Evolutionary conservation across 257 asterid genomes (phyloP), one percentile per base, ranked within the genome.

Genomic region (Scutellaria galericulata): DNA sequence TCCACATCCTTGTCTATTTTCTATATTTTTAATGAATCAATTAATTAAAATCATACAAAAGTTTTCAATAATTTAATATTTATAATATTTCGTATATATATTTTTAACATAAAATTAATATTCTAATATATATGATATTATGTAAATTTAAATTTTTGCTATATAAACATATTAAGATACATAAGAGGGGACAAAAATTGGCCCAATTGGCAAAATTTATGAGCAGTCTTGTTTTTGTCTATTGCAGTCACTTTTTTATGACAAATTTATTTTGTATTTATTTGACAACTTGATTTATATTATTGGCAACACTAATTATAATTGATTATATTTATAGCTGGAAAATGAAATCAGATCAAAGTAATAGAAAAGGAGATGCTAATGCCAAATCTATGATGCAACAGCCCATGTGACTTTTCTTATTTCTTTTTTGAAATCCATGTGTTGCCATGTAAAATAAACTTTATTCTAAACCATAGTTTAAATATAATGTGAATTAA

Each of bases 341-440:
- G 66, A 41, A 66, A 47, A 31, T 66, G 27, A n/a, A 5, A 47
- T 45, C 62, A 47, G 14, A 56, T 57, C 9, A 64, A 68, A 60
- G 11, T 62, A 55, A 13, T 27, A 24, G 9, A 55, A 40, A 64
- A 55, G 35, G 45, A 51, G 44, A 10, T 56, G 62, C 57, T 61
- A 60, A 27, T 5, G 79, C 40, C 74, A 69, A 64, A 35, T 27
- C 15, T 22, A 56, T 35, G 79, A 68, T 56, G 59, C 63, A 45
- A 64, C 69, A 7, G 2, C 73, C 78, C 81, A 75, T 75, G 80
- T 79, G 80, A 72, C 72, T 45, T 65, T 41, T 65, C 51, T 65
- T 27, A 52, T 40, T 27, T 46, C 41, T 35, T 63, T 15, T 10
- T 10, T 48, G 5, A 54, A 52, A 37, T 46, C 57, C 78, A 75